Conservation (phyloP, 2,329 filamentous ascomycete species). For the Cadophora luteo-olivacea region DNA sequence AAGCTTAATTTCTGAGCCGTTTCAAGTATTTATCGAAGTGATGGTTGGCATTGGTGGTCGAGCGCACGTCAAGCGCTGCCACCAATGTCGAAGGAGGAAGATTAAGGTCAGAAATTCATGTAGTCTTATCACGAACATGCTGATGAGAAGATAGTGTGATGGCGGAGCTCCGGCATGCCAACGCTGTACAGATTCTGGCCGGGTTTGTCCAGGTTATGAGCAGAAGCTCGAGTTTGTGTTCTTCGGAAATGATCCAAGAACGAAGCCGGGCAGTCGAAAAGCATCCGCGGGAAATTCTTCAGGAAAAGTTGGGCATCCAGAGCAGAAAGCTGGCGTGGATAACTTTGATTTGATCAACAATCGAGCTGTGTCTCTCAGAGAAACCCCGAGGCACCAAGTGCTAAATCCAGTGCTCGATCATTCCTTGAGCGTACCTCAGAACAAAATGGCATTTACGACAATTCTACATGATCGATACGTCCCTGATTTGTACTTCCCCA, state of each 20-base stretch:
- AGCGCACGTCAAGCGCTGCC: slow-evolving; percentile 18
- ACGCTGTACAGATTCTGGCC: slow-evolving; percentile 21
- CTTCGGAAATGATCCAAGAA: background rate
- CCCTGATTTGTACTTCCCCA: slow-evolving; percentile 10
- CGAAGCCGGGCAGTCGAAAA: slow-evolving; percentile 1
- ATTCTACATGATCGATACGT: slow-evolving; percentile 26
- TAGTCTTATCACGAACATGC: background rate
- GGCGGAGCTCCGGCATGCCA: slow-evolving; percentile 23
- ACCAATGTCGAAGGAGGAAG: slow-evolving; percentile 22
- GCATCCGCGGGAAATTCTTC: background rate
- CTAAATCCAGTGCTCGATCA: slow-evolving; percentile 17
- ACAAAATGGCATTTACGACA: slow-evolving; percentile 21
- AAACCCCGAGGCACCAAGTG: background rate
- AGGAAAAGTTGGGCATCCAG: background rate
- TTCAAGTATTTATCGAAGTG: background rate
- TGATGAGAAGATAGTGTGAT: slow-evolving; percentile 26
- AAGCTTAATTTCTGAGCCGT: background rate
- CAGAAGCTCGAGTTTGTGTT: slow-evolving; percentile 20
- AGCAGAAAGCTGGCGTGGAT: background rate
- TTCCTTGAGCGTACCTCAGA: slow-evolving; percentile 20
- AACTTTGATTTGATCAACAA: background rate
- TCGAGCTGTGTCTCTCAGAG: background rate
- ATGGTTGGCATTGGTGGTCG: slow-evolving; percentile 26
- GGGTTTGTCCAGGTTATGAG: slow-evolving; percentile 25
- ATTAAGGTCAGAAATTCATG: slow-evolving; percentile 3